A percentile compares a stretch with the other conserved stretches of the same genome.
Evolutionary conservation across 2,329 filamentous ascomycete genomes (phyloP).

Genomic region (Penicillium sp.): DNA sequence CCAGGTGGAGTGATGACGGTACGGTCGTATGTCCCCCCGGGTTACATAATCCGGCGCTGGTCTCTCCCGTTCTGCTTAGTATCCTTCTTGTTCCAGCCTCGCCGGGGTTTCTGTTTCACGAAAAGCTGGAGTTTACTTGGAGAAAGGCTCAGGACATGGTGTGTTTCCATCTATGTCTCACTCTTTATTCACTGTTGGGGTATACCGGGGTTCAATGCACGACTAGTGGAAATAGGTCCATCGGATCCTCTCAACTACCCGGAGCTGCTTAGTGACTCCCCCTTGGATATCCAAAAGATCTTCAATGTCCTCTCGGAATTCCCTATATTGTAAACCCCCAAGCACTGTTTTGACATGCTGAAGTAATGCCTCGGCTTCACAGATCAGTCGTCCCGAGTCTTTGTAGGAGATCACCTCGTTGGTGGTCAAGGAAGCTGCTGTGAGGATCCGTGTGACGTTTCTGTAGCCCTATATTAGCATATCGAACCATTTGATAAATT

Average conservation of each 20-base stretch:
- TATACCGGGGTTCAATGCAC: neutral
- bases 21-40: slow-evolving; percentile 4
- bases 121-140: neutral
- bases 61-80: neutral
- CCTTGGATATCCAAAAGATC: slow-evolving; percentile 79
- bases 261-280: slow-evolving; percentile 74
- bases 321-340: slow-evolving; percentile 71
- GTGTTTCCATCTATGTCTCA: neutral
- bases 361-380: slow-evolving; percentile 82
- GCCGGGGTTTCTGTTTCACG: neutral
- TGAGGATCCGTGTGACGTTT: slow-evolving; percentile 81
- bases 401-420: slow-evolving; percentile 82
- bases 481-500: neutral
- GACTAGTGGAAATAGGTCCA: slow-evolving; percentile 82
- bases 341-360: slow-evolving; percentile 66
- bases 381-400: slow-evolving; percentile 85
- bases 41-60: slow-evolving; percentile 18
- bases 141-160: neutral
- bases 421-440: slow-evolving; percentile 60
- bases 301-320: slow-evolving; percentile 84
- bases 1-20: slow-evolving; percentile 21
- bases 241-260: slow-evolving; percentile 76
- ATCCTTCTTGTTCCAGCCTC: neutral
- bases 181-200: neutral
- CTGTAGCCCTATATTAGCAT: slow-evolving; percentile 31